phyloP scores from a whole-genome alignment of 2,329 filamentous ascomycete species.

The Hymenoscyphus infarciens region DNA sequence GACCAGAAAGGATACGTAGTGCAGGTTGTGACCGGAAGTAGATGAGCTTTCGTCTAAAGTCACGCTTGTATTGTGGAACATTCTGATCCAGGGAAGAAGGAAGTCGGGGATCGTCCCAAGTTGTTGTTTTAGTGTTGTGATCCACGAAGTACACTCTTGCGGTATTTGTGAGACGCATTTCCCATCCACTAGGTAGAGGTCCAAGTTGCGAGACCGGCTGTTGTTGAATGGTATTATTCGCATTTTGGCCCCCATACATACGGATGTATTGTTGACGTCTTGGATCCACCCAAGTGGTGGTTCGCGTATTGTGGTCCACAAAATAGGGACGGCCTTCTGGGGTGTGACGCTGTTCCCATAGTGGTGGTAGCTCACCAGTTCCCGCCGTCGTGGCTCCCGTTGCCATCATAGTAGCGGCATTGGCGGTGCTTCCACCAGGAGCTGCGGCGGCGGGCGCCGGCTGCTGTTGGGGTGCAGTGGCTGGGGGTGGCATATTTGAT shows the following conservation, averaged over 20 bases:
- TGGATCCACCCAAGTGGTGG: slow-evolving; percentile 97
- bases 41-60: slow-evolving; percentile 95
- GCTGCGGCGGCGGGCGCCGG: slow-evolving; percentile 17
- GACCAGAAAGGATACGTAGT: slow-evolving; percentile 88
- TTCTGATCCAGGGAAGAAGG: slow-evolving; percentile 97
- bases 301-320: slow-evolving; percentile 96
- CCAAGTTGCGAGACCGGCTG: slow-evolving; percentile 96
- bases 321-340: slow-evolving; percentile 95
- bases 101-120: slow-evolving; percentile 94
- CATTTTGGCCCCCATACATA: slow-evolving; percentile 90
- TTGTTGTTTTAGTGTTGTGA: slow-evolving; percentile 99
- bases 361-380: slow-evolving; percentile 87
- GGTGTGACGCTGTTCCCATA: slow-evolving; percentile 95
- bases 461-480: slow-evolving; percentile 31
- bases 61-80: slow-evolving; percentile 98
- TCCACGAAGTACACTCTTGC: slow-evolving; percentile 98
- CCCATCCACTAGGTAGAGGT: slow-evolving; percentile 94
- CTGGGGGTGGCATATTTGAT: slow-evolving; percentile 57
- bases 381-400: slow-evolving; percentile 93
- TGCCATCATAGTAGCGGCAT: slow-evolving; percentile 81
- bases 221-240: slow-evolving; percentile 86
- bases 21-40: slow-evolving; percentile 99
- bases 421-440: slow-evolving; percentile 37
- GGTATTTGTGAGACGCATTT: slow-evolving; percentile 98
- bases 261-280: slow-evolving; percentile 96